These are phyloP conservation scores for Sugiyamaella smithiae DNA, from an alignment of 805 yeast genomes.

Conservation along the genomic window DNA sequence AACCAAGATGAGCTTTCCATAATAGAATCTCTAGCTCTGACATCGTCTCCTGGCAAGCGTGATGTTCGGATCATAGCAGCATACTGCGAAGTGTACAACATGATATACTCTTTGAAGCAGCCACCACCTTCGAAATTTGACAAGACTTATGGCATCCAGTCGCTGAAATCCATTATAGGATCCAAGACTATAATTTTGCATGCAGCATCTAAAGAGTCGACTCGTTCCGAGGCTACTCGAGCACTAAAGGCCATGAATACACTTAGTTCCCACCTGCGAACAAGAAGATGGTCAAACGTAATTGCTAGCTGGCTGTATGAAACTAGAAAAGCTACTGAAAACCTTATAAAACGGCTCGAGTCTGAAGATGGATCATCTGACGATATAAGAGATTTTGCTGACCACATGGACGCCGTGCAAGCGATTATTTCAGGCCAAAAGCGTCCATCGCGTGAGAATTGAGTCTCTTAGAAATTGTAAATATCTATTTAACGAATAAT, in stretches of 20 bases:
- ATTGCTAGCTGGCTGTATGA: conserved; percentile 2
- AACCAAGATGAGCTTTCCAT: neutral
- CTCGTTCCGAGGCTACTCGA: neutral
- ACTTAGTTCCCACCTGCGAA: neutral
- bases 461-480: no score
- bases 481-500: no score
- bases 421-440: neutral
- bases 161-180: neutral
- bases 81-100: neutral
- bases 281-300: neutral
- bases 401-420: neutral
- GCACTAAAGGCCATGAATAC: neutral
- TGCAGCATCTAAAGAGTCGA: neutral
- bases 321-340: neutral
- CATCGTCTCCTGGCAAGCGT: neutral
- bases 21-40: neutral
- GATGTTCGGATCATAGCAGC: neutral
- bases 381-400: neutral
- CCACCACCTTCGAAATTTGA: neutral
- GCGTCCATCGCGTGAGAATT: no score
- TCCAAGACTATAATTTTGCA: neutral
- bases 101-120: neutral
- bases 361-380: neutral
- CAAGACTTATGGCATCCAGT: neutral
- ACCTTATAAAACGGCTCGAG: neutral